Conservation (phyloP, 2,329 filamentous ascomycete species). For the Hyphodiscus sp. region DNA sequence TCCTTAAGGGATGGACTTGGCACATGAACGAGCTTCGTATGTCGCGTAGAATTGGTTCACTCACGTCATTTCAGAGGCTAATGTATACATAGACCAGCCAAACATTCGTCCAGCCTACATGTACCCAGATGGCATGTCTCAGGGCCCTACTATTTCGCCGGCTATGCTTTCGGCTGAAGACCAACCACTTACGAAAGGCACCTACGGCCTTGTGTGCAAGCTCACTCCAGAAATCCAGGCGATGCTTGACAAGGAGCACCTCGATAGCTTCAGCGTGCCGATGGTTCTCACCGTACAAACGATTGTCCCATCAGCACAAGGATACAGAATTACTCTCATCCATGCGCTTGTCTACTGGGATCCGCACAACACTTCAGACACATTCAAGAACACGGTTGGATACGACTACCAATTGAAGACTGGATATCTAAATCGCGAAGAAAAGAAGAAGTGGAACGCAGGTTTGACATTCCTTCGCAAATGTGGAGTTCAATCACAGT, state of each 20-base stretch:
- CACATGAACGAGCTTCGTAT: not conserved
- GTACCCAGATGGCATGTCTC: not conserved
- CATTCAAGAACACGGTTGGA: not conserved
- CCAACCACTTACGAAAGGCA: not conserved
- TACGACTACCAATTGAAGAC: too few relatives aligned
- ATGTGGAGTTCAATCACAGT: not conserved
- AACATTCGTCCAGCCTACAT: not conserved
- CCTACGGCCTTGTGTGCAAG: too few relatives aligned
- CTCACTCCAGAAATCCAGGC: too few relatives aligned
- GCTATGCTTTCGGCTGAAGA: not conserved
- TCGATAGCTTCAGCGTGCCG: not conserved
- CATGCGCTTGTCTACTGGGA: not conserved
- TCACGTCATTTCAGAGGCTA: not conserved
- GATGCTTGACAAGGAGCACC: too few relatives aligned
- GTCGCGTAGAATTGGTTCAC: not conserved
- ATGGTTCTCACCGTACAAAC: not conserved
- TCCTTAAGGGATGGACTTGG: not conserved
- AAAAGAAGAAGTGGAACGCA: not conserved
- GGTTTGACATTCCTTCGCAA: not conserved
- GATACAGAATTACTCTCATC: not conserved
- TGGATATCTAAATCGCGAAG: too few relatives aligned
- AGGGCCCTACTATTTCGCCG: not conserved
- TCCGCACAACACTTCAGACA: not conserved
- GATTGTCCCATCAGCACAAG: not conserved
- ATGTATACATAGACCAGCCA: not conserved